Evolutionary conservation across 1,284 basidiomycete species (phyloP), one percentile per base, ranked within the genome.

Genomic region (Sanguinoderma infundibulare): DNA sequence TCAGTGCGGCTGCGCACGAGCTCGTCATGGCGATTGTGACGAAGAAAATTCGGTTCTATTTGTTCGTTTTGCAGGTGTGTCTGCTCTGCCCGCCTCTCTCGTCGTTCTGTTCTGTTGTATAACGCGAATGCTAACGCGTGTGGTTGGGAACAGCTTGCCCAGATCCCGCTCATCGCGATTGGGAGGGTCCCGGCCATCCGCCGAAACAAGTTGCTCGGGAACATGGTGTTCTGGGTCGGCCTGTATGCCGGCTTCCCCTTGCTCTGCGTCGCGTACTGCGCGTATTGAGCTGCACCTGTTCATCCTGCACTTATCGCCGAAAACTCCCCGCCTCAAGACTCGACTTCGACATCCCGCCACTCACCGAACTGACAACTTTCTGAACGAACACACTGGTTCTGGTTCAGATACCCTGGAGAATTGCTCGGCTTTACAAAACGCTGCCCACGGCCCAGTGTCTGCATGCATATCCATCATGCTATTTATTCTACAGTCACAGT

Each of bases 21-120:
- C 82, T 99, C 51, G 96, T 99, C 61, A 99, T 99, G 97, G 90
- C 91, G 1, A 86, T 97, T 57, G 95, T 96, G n/a, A 94, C 92
- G 35, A 88, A 93, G 74, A 98, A 98, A 81, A 84, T 98, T 59
- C 74, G 88, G 70, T 84, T 94, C 78, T 95, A 95, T 72, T 79
- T 94, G 22, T 93, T 94, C 74, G 73, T 81, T 6, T 72, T 92
- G 65, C 90, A 91, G 76, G 78, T 78, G 34, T 55, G 73, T 54
- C n/a, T 39, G 5, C n/a, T 12, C 38, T 22, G 12, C 22, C 15
- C 6, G 12, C 8, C 10, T 32, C 1, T 24, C 22, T 36, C 20
- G n/a, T n/a, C n/a, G n/a, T n/a, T n/a, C n/a, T n/a, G n/a, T n/a
- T n/a, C n/a, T n/a, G n/a, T n/a, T n/a, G n/a, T n/a, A 7, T 30